phyloP scores from a whole-genome alignment of 2,329 filamentous ascomycete species.

The Fonsecaea nubica region DNA sequence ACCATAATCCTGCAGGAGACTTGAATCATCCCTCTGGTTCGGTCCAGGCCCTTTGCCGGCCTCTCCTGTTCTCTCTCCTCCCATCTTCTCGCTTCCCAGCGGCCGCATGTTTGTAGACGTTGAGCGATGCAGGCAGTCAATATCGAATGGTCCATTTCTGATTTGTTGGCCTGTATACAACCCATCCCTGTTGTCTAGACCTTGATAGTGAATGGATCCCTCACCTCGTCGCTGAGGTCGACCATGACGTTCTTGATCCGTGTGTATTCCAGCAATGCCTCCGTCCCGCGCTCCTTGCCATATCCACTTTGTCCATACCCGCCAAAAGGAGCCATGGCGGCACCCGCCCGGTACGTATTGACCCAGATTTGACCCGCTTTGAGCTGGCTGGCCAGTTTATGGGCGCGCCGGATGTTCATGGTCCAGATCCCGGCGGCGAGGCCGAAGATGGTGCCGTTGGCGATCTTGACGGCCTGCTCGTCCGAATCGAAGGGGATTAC shows the following conservation, averaged over 20 bases:
- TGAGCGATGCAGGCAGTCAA: not conserved
- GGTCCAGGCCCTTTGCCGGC: not conserved
- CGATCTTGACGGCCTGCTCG: constrained; percentile 63
- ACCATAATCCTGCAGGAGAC: not conserved
- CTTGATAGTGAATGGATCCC: constrained; percentile 17
- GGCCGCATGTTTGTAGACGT: not conserved
- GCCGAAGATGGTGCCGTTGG: constrained; percentile 60
- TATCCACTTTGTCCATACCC: constrained; percentile 81
- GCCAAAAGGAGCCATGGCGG: constrained; percentile 62
- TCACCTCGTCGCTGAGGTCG: constrained; percentile 8
- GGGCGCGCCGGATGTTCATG: constrained; percentile 58
- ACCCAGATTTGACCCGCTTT: constrained; percentile 67
- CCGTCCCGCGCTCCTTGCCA: constrained; percentile 68
- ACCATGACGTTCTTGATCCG: constrained; percentile 63
- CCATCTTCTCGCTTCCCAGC: not conserved
- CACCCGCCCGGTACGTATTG: constrained; percentile 52
- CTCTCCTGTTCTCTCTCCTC: not conserved
- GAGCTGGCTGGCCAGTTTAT: constrained; percentile 59
- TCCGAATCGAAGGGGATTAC: constrained; percentile 67
- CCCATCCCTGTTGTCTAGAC: not conserved
- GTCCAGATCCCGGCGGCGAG: constrained; percentile 65
- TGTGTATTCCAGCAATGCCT: constrained; percentile 66
- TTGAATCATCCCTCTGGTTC: not conserved
- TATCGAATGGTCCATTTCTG: not conserved
- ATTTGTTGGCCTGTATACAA: not conserved